Conservation (phyloP, 129 eudicot species). For the Daucus carota region DH1_v3.0 NC_030383.2:51886501-51887000, state of each 20-base stretch:
- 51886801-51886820: too few relatives aligned
- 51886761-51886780: too few relatives aligned
- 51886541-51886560: too few relatives aligned
- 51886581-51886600: conserved; percentile 48
- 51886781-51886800: too few relatives aligned
- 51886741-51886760: too few relatives aligned
- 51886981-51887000: conserved; percentile 75
- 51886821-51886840: too few relatives aligned
- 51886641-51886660: conserved; percentile 28
- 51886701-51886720: neutral
- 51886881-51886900: conserved; percentile 38
- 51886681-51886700: neutral
- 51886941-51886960: conserved; percentile 86
- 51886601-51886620: conserved; percentile 69
- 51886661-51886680: neutral
- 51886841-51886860: neutral
- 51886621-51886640: conserved; percentile 80
- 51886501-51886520: conserved; percentile 29
- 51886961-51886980: conserved; percentile 74
- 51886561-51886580: neutral
- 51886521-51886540: neutral
- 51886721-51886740: too few relatives aligned
- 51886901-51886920: conserved; percentile 34
- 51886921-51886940: conserved; percentile 55
- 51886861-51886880: neutral